Percentiles rank a stretch among this genome's conserved stretches.
Conservation (phyloP, 164 flowering plant genomes). For the Aristolochia fimbriata region DNA sequence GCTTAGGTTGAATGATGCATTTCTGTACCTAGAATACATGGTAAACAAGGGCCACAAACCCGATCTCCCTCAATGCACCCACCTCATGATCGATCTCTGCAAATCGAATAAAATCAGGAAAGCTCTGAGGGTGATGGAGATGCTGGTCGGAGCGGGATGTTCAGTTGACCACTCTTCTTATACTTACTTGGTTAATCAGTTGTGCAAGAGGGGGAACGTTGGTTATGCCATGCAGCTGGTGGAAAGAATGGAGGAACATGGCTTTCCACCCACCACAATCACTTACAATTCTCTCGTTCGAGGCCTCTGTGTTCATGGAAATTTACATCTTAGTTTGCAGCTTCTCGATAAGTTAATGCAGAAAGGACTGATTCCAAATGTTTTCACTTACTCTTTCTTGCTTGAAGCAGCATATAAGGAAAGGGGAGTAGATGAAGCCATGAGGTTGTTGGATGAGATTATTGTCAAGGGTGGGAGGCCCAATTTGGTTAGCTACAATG, state of each 20-base stretch:
- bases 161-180: constrained; percentile 23
- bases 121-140: constrained; percentile 65
- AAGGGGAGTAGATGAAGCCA: constrained; percentile 70
- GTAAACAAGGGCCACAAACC: constrained; percentile 64
- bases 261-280: constrained; percentile 44
- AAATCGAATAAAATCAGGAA: constrained; percentile 50
- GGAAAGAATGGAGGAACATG: constrained; percentile 69
- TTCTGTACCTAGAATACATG: constrained; percentile 27
- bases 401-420: constrained; percentile 81
- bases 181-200: constrained; percentile 51
- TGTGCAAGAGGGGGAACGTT: constrained; percentile 69
- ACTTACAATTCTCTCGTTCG: constrained; percentile 73
- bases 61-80: constrained; percentile 54
- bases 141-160: constrained; percentile 54
- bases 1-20: background rate
- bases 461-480: constrained; percentile 68
- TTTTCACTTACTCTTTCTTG: constrained; percentile 68
- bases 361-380: constrained; percentile 72
- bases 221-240: constrained; percentile 84
- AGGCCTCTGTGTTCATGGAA: constrained; percentile 68
- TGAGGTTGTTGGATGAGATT: constrained; percentile 61
- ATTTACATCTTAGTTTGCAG: constrained; percentile 53
- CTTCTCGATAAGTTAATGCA: constrained; percentile 50
- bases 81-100: constrained; percentile 68
- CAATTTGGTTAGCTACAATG: constrained; percentile 81